phyloP scores from a whole-genome alignment of 352 stramenopile genomes.

The Globisporangium ultimum region DNA sequence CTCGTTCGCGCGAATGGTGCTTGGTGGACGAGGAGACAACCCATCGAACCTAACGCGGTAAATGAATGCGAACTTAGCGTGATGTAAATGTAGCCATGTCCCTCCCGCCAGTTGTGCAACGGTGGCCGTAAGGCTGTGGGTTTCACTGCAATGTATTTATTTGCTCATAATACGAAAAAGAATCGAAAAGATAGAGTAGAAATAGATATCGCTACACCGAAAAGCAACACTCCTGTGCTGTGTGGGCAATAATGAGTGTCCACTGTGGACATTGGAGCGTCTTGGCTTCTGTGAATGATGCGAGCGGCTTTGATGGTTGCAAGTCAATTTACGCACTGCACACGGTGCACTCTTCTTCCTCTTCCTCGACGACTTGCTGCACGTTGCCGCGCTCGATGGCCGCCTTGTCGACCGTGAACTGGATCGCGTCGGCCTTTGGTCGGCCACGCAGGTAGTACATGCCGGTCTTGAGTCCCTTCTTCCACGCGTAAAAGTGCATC shows the following conservation, averaged over 20 bases:
- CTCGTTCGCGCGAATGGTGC: neutral
- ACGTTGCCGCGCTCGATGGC: slow-evolving; percentile 42
- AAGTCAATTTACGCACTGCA: slow-evolving; percentile 54
- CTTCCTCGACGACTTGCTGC: slow-evolving; percentile 24
- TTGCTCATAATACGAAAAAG: too few species aligned
- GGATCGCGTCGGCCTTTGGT: slow-evolving; percentile 98
- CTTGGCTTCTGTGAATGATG: too few species aligned
- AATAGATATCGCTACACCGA: too few species aligned
- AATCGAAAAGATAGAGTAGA: too few species aligned
- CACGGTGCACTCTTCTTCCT: slow-evolving; percentile 79
- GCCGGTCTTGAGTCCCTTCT: slow-evolving; percentile 99
- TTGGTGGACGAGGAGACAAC: neutral
- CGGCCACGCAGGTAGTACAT: slow-evolving; percentile 99
- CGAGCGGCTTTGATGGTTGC: too few species aligned
- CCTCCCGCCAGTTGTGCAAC: neutral
- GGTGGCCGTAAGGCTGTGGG: neutral
- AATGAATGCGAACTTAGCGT: neutral
- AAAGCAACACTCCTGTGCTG: too few species aligned
- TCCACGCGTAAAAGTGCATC: slow-evolving; percentile 99
- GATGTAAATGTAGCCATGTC: neutral
- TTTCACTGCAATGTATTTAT: too few species aligned
- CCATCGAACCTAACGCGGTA: neutral
- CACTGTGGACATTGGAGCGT: too few species aligned
- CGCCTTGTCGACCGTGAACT: slow-evolving; percentile 99
- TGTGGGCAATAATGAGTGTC: too few species aligned